Evolutionary conservation across 1,284 basidiomycete genomes (phyloP).

Genomic region (Leccinum pachyderme): DNA sequence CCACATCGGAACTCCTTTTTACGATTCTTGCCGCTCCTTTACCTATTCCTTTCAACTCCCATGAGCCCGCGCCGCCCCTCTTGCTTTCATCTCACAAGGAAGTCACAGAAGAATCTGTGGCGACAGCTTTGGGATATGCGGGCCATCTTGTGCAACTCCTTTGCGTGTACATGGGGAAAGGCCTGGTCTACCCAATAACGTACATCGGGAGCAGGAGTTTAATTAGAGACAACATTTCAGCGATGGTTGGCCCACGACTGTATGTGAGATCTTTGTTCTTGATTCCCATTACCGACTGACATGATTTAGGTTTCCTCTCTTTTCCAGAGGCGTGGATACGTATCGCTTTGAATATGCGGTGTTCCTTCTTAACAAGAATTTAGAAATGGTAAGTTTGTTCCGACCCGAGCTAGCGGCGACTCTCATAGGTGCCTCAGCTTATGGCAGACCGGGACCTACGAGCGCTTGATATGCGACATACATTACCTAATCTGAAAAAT

Average conservation of each 20-base stretch:
- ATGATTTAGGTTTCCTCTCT: constrained; percentile 81
- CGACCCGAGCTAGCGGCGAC: constrained; percentile 5
- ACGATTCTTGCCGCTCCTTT: constrained; percentile 81
- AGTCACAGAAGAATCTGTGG: constrained; percentile 81
- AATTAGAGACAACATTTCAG: constrained; percentile 87
- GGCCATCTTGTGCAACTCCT: constrained; percentile 83
- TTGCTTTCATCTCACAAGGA: constrained; percentile 61
- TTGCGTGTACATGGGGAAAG: constrained; percentile 73
- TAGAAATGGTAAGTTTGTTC: constrained; percentile 74
- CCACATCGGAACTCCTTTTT: constrained; percentile 80
- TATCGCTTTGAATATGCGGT: constrained; percentile 99
- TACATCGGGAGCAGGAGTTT: constrained; percentile 86
- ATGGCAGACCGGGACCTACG: constrained; percentile 88
- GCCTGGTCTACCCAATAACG: constrained; percentile 86
- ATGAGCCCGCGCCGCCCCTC: constrained; percentile 85
- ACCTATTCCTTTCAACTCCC: constrained; percentile 74
- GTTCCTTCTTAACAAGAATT: constrained; percentile 95
- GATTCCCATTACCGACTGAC: constrained; percentile 11
- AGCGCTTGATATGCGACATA: constrained; percentile 91
- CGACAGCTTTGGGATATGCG: constrained; percentile 85
- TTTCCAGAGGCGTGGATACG: constrained; percentile 90
- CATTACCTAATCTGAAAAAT: constrained; percentile 95
- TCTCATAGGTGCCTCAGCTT: constrained; percentile 50
- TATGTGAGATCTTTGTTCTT: constrained; percentile 41
- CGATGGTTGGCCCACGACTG: constrained; percentile 92